Evolutionary conservation across 345 rosid species (phyloP), one percentile per base, ranked within the genome.

Genomic region (Rhodamnia argentea): DNA sequence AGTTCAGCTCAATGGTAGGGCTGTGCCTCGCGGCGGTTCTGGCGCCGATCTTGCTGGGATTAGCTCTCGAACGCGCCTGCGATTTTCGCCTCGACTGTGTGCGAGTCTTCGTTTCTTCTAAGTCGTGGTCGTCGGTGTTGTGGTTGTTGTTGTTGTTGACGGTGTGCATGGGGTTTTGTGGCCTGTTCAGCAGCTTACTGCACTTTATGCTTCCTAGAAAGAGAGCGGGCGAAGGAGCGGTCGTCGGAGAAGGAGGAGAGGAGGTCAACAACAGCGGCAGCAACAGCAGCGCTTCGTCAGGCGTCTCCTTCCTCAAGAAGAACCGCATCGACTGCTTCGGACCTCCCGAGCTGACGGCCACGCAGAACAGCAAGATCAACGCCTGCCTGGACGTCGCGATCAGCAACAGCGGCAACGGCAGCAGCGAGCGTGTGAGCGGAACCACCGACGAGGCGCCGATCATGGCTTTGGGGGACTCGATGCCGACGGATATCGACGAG

Each of bases 151-250:
- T 15, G 18, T 13, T 13, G 54, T 27, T 27, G 40, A 51, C 60
- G 62, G 74, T 52, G 16, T 50, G 76, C 24, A 13, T 44, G 32
- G 85, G 51, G 74, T 84, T 89, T 89, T 92, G 88, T 92, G 88
- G 89, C 82, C 82, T 93, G 86, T 90, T 93, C 84, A 90, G 89
- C 91, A 92, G 94, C 87, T 89, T 93, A 32, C 90, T 90, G 88
- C 94, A 92, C 96, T 95, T 91, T 94, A 97, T 97, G 99, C 99
- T 96, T 95, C 98, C 96, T 89, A 90, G 89, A 88, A 97, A 94
- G 96, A 93, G 99, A 94, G 91, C 93, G 58, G 88, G 84, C 88
- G 94, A 88, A 85, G 90, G 64, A 82, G 90, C 85, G 86, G 87
- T 91, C 84, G 93, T 89, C 52, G 90, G 83, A 88, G 93, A 88